phyloP scores from a whole-genome alignment of 768 basidiomycete genomes.

The Suillus subaureus region DNA sequence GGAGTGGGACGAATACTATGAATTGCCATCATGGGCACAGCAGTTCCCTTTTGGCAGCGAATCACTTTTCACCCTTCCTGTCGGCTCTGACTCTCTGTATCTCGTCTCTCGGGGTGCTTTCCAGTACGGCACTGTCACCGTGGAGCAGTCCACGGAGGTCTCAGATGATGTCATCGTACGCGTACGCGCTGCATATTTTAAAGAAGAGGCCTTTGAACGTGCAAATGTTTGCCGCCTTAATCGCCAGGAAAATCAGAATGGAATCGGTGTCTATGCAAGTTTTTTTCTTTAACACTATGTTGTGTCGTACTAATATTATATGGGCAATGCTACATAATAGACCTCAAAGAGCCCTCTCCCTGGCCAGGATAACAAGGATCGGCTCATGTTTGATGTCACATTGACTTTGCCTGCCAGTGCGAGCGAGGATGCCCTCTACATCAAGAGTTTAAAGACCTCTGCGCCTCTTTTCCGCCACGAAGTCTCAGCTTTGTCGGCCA shows the following conservation, averaged over 20 bases:
- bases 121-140: constrained; percentile 22
- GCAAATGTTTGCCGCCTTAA: constrained; percentile 35
- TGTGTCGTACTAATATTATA: background rate
- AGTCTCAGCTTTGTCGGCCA: constrained; percentile 29
- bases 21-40: constrained; percentile 21
- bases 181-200: constrained; percentile 33
- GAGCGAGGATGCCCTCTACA: constrained; percentile 16
- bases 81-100: constrained; percentile 32
- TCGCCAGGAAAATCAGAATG: constrained; percentile 28
- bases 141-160: constrained; percentile 20
- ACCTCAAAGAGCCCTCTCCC: constrained; percentile 16
- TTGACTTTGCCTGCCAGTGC: constrained; percentile 31
- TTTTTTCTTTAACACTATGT: background rate
- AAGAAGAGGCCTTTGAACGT: constrained; percentile 23
- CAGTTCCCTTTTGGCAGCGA: constrained; percentile 19
- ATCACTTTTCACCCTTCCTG: constrained; percentile 32
- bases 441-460: constrained; percentile 31
- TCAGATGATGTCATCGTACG: constrained; percentile 25
- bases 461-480: constrained; percentile 33
- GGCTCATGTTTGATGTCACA: constrained; percentile 29
- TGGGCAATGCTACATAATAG: constrained; percentile 9
- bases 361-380: constrained; percentile 14
- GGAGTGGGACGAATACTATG: constrained; percentile 20
- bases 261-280: constrained; percentile 43
- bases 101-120: constrained; percentile 36